Conservation (phyloP, 768 basidiomycete species). For the Trametes elegans region DNA sequence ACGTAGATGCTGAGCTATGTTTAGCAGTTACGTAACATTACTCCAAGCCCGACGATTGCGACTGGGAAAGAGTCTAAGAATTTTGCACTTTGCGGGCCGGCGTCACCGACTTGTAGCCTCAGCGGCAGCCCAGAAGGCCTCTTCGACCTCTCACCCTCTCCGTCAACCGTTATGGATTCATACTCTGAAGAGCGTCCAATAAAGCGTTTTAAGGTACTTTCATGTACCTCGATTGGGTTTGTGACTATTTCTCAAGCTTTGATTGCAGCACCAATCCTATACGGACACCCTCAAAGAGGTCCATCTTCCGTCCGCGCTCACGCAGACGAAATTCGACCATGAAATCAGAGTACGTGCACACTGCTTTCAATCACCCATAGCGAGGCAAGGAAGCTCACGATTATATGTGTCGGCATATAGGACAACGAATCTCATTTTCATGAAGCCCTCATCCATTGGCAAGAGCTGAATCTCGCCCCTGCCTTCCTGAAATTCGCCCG, state of each 20-base stretch:
- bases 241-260: neutral
- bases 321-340: constrained; percentile 48
- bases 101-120: neutral
- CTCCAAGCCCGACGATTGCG: too few species aligned
- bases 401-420: too few species aligned
- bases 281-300: constrained; percentile 63
- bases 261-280: constrained; percentile 68
- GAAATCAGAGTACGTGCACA: constrained; percentile 48
- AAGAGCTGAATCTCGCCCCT: constrained; percentile 76
- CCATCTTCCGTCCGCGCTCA: constrained; percentile 66
- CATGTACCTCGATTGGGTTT: neutral
- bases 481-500: constrained; percentile 70
- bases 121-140: neutral
- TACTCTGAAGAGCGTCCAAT: constrained; percentile 20
- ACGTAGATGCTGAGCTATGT: too few species aligned
- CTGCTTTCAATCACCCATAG: neutral
- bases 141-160: neutral
- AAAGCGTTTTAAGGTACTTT: constrained; percentile 28
- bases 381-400: too few species aligned
- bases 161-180: constrained; percentile 3
- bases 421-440: constrained; percentile 81
- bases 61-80: too few species aligned
- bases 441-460: constrained; percentile 69
- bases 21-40: too few species aligned
- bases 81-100: too few species aligned